Percentiles rank a stretch among this genome's conserved stretches.
These are phyloP conservation scores for Mrakia hoshinonis DNA, from an alignment of 768 basidiomycete genomes.

Conservation along the genomic window DNA sequence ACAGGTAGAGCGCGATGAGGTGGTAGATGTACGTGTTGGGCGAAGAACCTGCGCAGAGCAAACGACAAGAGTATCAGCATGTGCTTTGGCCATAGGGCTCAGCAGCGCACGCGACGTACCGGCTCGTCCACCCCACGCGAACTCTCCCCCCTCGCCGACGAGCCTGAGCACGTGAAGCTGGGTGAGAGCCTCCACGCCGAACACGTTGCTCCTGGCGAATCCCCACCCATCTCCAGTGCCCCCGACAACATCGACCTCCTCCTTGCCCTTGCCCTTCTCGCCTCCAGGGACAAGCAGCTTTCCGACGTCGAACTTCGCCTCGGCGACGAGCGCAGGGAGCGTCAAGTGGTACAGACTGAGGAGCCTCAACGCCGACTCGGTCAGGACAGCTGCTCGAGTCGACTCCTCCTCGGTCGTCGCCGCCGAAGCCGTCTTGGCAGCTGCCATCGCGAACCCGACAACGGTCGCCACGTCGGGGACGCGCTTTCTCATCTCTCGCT, in stretches of 20 bases:
- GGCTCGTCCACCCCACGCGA: conserved; percentile 65
- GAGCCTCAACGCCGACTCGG: conserved; percentile 70
- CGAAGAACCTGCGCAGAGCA: conserved; percentile 27
- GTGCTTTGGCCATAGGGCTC: not conserved
- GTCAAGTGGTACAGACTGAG: conserved; percentile 77
- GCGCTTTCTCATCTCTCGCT: conserved; percentile 61
- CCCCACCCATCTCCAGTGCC: conserved; percentile 41
- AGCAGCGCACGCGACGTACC: conserved; percentile 44
- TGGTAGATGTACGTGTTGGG: conserved; percentile 61
- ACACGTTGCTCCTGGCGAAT: conserved; percentile 40
- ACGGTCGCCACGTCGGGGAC: conserved; percentile 82
- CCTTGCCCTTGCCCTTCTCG: conserved; percentile 37
- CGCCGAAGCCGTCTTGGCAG: conserved; percentile 41
- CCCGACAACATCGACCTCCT: conserved; percentile 37
- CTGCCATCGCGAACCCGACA: conserved; percentile 66
- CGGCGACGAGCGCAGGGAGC: conserved; percentile 57
- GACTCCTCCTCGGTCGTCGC: conserved; percentile 40
- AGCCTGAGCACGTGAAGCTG: conserved; percentile 71
- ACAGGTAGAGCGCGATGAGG: conserved; percentile 58
- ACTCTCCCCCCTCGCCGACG: conserved; percentile 68
- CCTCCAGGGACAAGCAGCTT: conserved; percentile 53
- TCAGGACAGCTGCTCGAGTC: conserved; percentile 47
- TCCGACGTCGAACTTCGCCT: conserved; percentile 73
- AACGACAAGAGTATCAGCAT: not conserved
- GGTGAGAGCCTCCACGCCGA: conserved; percentile 51